Base-by-base conservation (phyloP, 768 basidiomycete genomes). In the Termitomyces sp. region DNA sequence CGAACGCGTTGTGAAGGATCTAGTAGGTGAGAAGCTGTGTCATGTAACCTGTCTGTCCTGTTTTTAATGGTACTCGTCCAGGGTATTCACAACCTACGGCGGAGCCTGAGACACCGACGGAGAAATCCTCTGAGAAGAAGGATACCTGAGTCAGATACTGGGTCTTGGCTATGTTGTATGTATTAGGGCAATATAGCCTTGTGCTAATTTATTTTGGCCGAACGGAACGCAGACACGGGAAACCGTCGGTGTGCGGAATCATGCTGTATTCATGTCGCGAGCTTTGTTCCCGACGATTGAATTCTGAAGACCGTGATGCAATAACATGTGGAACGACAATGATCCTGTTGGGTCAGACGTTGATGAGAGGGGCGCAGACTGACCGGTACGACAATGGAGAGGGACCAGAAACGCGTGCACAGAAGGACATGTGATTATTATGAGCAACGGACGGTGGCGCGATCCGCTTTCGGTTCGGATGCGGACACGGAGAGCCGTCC, bases 1-100 rank as follows among this genome's bases (percentile, higher is more conserved):
- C 42, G 91, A 93, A 68, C 78, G 82, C 22, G 76, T 88, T 5
- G 84, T 87, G 53, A 87, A 82, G 66, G 88, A 88, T 53, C 64
- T 89, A 42, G 62, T 73, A 9, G 70, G 81, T 81, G 60, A 70
- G 74, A 60, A 29, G 6, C 12, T 41, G n/a, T 18, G 15, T 7
- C 7, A 13, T 7, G 29, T 18, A 20, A 3, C 23, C 36, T 57
- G 12, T 23, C 36, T 32, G 27, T 41, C 23, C 43, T 54, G 46
- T 41, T 59, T 45, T 32, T 57, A 7, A 43, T 33, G 41, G 11
- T 23, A 18, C 20, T 23, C 20, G 33, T 58, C 5, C 49, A 61
- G 62, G 51, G 27, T 54, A 60, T 18, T 52, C 53, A 35, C 56
- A 56, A 45, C 16, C 35, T 22, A 36, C 38, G 23, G 22, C 51